These are phyloP conservation scores for Globisporangium nodosum DNA, from an alignment of 352 stramenopile species.

Conservation along the genomic window DNA sequence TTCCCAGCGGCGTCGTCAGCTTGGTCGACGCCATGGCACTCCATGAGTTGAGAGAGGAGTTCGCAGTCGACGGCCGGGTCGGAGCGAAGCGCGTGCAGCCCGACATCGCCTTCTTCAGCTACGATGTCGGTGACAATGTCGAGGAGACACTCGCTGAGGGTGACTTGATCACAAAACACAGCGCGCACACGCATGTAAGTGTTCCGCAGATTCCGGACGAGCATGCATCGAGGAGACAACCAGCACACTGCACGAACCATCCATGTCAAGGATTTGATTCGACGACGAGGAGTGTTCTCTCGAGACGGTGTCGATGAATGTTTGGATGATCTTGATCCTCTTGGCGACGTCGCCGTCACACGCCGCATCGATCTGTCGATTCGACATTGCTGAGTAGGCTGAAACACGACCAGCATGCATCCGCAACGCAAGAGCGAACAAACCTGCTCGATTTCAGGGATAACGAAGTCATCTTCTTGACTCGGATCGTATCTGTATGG, in stretches of 20 bases:
- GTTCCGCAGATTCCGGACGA: not conserved
- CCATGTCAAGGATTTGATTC: slow-evolving; percentile 11
- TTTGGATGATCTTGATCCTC: slow-evolving; percentile 11
- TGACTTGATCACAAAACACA: slow-evolving; percentile 4
- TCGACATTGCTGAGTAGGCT: not conserved
- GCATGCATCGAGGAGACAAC: not conserved
- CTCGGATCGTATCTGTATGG: slow-evolving; percentile 8
- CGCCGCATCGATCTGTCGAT: slow-evolving; percentile 2
- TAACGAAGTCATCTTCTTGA: slow-evolving; percentile 5
- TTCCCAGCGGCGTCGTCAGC: not conserved
- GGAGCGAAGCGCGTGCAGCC: slow-evolving; percentile 7
- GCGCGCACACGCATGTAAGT: not conserved
- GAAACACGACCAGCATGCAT: not conserved
- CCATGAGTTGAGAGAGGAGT: slow-evolving; percentile 9
- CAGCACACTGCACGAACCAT: slow-evolving; percentile 5
- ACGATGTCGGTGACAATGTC: slow-evolving; percentile 17
- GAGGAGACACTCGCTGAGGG: slow-evolving; percentile 14
- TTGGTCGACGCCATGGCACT: slow-evolving; percentile 7
- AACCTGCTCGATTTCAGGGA: slow-evolving; percentile 7
- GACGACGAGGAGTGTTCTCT: not conserved
- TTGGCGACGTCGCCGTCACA: slow-evolving; percentile 5
- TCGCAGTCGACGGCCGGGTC: slow-evolving; percentile 10
- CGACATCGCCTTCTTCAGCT: slow-evolving; percentile 15
- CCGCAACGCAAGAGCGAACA: not conserved
- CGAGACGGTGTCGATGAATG: slow-evolving; percentile 9